These are phyloP conservation scores for Eucalyptus urophylla DNA, from an alignment of 345 rosid species.

Conservation along the genomic window DNA sequence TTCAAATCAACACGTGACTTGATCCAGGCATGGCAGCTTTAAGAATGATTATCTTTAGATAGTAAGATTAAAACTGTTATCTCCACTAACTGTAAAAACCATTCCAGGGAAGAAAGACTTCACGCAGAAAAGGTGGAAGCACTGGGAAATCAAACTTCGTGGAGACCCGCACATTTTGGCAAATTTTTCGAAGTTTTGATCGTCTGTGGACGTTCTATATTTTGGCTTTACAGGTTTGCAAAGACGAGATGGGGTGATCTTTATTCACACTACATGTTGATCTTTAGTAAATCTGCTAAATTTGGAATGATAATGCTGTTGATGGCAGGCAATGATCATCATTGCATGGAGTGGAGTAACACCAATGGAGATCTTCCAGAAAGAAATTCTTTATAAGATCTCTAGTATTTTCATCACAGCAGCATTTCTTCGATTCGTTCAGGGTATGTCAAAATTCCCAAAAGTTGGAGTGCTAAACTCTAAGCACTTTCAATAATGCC, in stretches of 20 bases:
- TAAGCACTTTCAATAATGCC: not conserved
- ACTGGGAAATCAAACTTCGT: slow-evolving; percentile 93
- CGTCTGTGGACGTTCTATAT: slow-evolving; percentile 90
- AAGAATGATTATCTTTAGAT: not conserved
- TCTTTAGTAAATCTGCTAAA: not conserved
- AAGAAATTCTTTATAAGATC: slow-evolving; percentile 52
- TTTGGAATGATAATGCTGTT: not conserved
- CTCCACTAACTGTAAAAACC: not conserved
- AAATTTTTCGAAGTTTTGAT: slow-evolving; percentile 90
- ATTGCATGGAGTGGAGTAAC: slow-evolving; percentile 66
- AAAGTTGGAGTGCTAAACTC: not conserved
- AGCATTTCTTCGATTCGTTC: slow-evolving; percentile 78
- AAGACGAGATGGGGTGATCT: not conserved
- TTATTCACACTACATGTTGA: not conserved
- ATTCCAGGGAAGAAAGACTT: slow-evolving; percentile 52
- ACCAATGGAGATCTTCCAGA: slow-evolving; percentile 38
- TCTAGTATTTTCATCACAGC: slow-evolving; percentile 96
- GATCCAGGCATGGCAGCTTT: slow-evolving; percentile 19
- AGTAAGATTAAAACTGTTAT: not conserved
- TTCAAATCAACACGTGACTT: slow-evolving; percentile 67
- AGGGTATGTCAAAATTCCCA: slow-evolving; percentile 37
- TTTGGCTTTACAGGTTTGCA: slow-evolving; percentile 72
- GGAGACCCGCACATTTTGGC: slow-evolving; percentile 93
- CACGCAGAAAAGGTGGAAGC: slow-evolving; percentile 30
- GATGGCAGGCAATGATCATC: slow-evolving; percentile 70